Conservation (phyloP, 164 flowering plant genomes). For the Malania oleifera region DNA sequence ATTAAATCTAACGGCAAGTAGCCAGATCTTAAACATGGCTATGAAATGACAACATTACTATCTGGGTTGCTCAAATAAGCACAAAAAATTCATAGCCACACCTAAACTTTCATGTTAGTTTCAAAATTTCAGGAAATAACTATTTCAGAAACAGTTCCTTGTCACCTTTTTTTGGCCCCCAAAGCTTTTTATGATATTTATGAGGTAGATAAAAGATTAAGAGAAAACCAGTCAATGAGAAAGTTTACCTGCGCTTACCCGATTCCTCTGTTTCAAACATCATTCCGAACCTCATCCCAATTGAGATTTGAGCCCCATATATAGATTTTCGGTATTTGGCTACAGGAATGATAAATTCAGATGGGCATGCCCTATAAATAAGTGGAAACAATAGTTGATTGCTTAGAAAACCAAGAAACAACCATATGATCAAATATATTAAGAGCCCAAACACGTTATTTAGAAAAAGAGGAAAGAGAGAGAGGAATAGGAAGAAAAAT, state of each 20-base stretch:
- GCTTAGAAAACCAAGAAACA: neutral
- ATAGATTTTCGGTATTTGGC: conserved; percentile 68
- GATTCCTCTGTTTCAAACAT: conserved; percentile 99
- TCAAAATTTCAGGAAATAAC: too few relatives aligned
- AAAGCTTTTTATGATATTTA: too few relatives aligned
- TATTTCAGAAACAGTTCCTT: too few relatives aligned
- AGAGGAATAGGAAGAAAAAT: neutral
- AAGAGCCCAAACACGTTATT: conserved; percentile 4
- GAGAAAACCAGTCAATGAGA: conserved; percentile 5
- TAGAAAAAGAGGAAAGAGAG: neutral
- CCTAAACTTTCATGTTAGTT: too few relatives aligned
- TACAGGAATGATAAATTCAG: conserved; percentile 86
- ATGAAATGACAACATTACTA: too few relatives aligned
- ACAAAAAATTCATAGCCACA: too few relatives aligned
- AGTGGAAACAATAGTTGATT: neutral
- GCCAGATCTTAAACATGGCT: too few relatives aligned
- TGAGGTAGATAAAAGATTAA: too few relatives aligned
- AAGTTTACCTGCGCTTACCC: conserved; percentile 79
- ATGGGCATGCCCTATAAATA: conserved; percentile 73
- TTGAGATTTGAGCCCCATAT: conserved; percentile 68
- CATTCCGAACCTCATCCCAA: conserved; percentile 99
- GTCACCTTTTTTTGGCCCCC: too few relatives aligned
- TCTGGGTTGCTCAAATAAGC: too few relatives aligned
- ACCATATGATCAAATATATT: conserved; percentile 3
- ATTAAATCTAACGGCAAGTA: too few relatives aligned